Evolutionary conservation across 73 alveolate genomes (phyloP).

Genomic region (Blepharisma japonicum): DNA sequence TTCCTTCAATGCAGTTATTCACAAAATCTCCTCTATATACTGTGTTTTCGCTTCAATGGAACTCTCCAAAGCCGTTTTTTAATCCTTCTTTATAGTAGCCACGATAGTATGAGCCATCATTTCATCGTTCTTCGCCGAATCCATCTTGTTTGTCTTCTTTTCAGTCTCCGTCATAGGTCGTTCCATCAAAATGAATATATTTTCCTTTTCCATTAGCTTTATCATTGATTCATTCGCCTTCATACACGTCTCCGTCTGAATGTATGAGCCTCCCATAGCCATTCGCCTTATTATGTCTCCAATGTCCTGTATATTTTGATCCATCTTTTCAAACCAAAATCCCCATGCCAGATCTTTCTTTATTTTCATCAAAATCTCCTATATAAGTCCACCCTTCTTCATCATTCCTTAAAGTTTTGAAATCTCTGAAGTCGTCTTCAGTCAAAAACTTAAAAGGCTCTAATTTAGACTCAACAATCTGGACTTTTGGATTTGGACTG

Average conservation of each 20-base stretch:
- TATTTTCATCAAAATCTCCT: not conserved
- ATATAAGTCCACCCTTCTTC: no score
- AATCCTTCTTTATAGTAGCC: no score
- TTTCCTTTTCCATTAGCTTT: slow-evolving; percentile 73
- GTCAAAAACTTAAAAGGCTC: no score
- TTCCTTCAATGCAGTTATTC: slow-evolving; percentile 57
- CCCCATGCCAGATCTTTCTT: slow-evolving; percentile 37
- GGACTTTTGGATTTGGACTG: no score
- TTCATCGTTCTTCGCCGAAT: no score
- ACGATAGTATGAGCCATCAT: no score
- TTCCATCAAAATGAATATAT: slow-evolving; percentile 66
- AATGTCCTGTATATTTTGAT: slow-evolving; percentile 38
- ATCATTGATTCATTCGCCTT: slow-evolving; percentile 77
- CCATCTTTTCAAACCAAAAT: slow-evolving; percentile 41
- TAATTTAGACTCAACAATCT: no score
- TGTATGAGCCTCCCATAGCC: slow-evolving; percentile 44
- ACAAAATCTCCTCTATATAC: slow-evolving; percentile 50
- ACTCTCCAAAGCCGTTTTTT: no score
- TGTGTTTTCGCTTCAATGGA: no score
- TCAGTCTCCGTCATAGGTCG: slow-evolving; percentile 57
- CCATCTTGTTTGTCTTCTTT: no score
- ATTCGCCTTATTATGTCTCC: slow-evolving; percentile 33
- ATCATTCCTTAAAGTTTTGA: no score
- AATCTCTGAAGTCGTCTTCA: no score
- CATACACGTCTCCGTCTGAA: slow-evolving; percentile 53